Base-by-base conservation (phyloP, 139 green algal species). In the Picochlorum sp. region DNA sequence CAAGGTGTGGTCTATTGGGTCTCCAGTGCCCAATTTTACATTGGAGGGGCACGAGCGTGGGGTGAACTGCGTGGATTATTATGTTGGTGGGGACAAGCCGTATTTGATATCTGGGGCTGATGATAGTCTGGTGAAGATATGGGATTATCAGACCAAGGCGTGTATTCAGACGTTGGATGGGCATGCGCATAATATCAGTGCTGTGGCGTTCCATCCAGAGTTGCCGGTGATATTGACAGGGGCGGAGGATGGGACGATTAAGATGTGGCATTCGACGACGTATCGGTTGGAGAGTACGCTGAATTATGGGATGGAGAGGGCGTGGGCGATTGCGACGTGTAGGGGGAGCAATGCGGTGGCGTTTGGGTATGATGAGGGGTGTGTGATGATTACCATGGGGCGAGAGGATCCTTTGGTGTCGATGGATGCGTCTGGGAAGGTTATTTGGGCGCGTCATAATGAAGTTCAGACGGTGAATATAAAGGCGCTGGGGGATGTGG, bases 61-160 rank as follows among this genome's bases (percentile, higher is more conserved):
- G 1, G 94, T 99, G 23, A 99, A 99, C 80, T 87, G 77, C 52
- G 73, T 99, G 4, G 94, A 99, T 73, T 99, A 99, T 84, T 99
- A 96, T 73, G 85, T 69, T 37, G 84, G 83, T 49, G 89, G 94
- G 21, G 94, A 99, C 77, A 77, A 90, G 2, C 94, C 94, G 0
- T 98, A 97, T 81, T 77, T 99, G n/a, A 84, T 97, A 4, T 86
- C 81, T 59, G 94, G 94, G 44, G 94, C 89, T 2, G 94, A 99
- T 60, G 94, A 99, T 80, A 45, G 61, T 24, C 62, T 86, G 68
- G 68, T 82, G 41, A 90, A 90, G 70, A 86, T 96, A 23, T 99
- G 94, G 94, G 94, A 99, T 82, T 99, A 98, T 76, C 94, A 98
- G 80, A 98, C 94, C 59, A 99, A 99, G 84, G 83, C 84, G 14